A percentile compares a stretch with the other conserved stretches of the same genome.
phyloP scores from a whole-genome alignment of 75 land plant genomes.

The Selaginella tamariscina region DNA sequence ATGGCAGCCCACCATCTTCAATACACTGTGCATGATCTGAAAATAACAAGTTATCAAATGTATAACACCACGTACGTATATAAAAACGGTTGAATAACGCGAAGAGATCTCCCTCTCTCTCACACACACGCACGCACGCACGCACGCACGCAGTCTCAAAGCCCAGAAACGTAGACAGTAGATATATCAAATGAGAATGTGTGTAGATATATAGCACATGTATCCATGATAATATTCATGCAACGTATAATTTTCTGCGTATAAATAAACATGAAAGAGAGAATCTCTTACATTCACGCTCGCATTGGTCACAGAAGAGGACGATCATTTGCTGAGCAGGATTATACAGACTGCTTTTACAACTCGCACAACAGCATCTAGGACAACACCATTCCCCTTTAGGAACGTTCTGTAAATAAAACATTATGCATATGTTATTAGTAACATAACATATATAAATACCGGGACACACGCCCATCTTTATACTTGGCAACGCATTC shows the following conservation, averaged over 20 bases:
- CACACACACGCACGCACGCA: too few species aligned
- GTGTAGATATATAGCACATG: neutral
- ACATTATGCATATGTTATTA: neutral
- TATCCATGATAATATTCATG: too few species aligned
- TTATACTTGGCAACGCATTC: too few species aligned
- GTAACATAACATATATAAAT: too few species aligned
- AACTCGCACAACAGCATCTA: slow-evolving; percentile 61
- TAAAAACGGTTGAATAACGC: too few species aligned
- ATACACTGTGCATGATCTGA: slow-evolving; percentile 16
- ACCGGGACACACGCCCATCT: too few species aligned
- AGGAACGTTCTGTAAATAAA: slow-evolving; percentile 37
- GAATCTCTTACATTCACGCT: slow-evolving; percentile 52
- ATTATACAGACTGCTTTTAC: slow-evolving; percentile 34
- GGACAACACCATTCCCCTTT: slow-evolving; percentile 74
- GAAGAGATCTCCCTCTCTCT: too few species aligned
- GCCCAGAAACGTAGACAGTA: slow-evolving; percentile 4
- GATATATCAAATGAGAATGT: neutral
- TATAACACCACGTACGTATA: too few species aligned
- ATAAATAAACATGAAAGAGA: too few species aligned
- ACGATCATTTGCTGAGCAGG: neutral
- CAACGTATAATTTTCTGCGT: too few species aligned
- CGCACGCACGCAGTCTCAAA: too few species aligned
- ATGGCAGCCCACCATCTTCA: neutral
- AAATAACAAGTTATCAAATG: slow-evolving; percentile 11
- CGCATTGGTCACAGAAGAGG: slow-evolving; percentile 45